phyloP scores from a whole-genome alignment of 805 yeast genomes.

The Sugiyamaella mastotermitis region DNA sequence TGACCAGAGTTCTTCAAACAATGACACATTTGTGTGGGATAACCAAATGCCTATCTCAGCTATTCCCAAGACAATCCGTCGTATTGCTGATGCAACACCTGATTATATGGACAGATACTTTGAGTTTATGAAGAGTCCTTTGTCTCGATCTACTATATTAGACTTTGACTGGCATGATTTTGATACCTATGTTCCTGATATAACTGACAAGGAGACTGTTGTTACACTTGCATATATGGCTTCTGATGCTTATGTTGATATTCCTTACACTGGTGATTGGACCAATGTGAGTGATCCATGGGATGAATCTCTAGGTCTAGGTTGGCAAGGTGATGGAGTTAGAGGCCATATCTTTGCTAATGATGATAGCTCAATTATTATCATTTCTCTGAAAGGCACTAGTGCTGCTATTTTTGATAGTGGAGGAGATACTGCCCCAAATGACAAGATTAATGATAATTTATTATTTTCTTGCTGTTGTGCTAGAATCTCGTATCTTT shows the following conservation, averaged over 20 bases:
- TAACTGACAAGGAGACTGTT: constrained; percentile 67
- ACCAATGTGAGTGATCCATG: constrained; percentile 63
- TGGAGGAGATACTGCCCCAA: constrained; percentile 64
- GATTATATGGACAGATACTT: constrained; percentile 62
- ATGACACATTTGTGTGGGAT: too few relatives aligned
- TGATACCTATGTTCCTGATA: constrained; percentile 58
- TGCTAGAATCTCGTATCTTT: constrained; percentile 81
- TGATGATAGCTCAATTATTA: constrained; percentile 49
- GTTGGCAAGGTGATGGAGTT: constrained; percentile 82
- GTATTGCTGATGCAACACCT: constrained; percentile 47
- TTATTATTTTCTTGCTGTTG: constrained; percentile 91
- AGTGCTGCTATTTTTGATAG: constrained; percentile 62
- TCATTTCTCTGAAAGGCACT: constrained; percentile 86
- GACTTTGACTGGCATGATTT: constrained; percentile 55
- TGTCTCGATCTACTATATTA: constrained; percentile 25
- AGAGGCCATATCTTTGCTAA: constrained; percentile 86
- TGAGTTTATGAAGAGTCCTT: constrained; percentile 41
- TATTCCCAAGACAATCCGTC: constrained; percentile 20
- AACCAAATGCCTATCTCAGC: constrained; percentile 7
- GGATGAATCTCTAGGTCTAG: constrained; percentile 56
- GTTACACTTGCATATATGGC: constrained; percentile 77
- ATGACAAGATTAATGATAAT: constrained; percentile 84
- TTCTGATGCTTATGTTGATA: constrained; percentile 81
- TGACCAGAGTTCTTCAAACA: too few relatives aligned
- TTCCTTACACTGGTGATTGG: constrained; percentile 83